A percentile compares a stretch with the other conserved stretches of the same genome.
These are phyloP conservation scores for Lactifluus subvellereus DNA, from an alignment of 768 basidiomycete genomes.

Conservation along the genomic window DNA sequence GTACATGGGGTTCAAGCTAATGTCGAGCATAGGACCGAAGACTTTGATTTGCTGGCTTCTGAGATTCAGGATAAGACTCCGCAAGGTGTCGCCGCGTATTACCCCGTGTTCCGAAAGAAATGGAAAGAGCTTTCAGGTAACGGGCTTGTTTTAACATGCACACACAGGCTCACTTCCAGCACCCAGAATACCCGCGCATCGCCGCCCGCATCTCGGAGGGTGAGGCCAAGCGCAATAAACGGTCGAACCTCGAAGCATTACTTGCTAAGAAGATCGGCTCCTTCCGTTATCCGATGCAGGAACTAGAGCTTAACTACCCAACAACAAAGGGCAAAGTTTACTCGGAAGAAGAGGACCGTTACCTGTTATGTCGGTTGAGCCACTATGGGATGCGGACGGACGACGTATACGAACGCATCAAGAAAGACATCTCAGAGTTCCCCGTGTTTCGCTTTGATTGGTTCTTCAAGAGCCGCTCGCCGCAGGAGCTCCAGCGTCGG, in stretches of 20 bases:
- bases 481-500: conserved; percentile 81
- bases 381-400: conserved; percentile 87
- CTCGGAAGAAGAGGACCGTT: conserved; percentile 94
- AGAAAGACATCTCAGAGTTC: conserved; percentile 94
- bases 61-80: conserved; percentile 83
- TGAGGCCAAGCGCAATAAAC: conserved; percentile 83
- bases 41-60: conserved; percentile 61
- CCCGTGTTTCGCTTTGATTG: conserved; percentile 97
- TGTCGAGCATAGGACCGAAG: conserved; percentile 47
- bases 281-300: conserved; percentile 90
- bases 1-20: background rate
- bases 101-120: conserved; percentile 80
- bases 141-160: background rate
- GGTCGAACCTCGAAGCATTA: conserved; percentile 72
- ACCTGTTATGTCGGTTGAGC: conserved; percentile 82
- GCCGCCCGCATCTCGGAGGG: conserved; percentile 83
- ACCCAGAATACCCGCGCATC: conserved; percentile 69
- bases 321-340: conserved; percentile 96
- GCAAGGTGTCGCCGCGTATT: conserved; percentile 73
- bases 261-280: conserved; percentile 78
- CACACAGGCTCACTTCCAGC: background rate
- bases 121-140: conserved; percentile 78
- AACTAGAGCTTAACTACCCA: conserved; percentile 91
- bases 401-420: conserved; percentile 92
- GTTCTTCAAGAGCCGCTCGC: conserved; percentile 94